Evolutionary conservation across 2,329 filamentous ascomycete genomes (phyloP), one percentile per base, ranked within the genome.

Genomic region (Fusarium multiceps): DNA sequence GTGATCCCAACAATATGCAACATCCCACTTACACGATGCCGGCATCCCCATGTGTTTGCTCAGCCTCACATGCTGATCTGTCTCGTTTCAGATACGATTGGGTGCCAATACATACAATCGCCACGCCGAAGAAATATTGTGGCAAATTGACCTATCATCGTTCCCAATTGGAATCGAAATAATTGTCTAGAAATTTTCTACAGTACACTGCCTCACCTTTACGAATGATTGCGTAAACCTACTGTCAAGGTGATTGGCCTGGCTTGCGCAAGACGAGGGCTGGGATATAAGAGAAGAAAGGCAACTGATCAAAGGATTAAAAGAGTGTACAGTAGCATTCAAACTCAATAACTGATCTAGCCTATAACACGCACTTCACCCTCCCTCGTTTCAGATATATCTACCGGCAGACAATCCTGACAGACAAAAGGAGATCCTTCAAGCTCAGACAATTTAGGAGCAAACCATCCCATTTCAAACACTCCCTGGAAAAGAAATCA

Each of bases 361-460:
- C 21, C 21, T 13, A 48, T 51, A 23, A 46, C 23, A 28, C 23
- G 4, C 45, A 46, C 25, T 21, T 28, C 40, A 13, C 34, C 27
- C 16, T 43, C 43, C 14, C 47, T 20, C 41, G 48, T 68, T 67
- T 67, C 57, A 51, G 45, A 56, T 47, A 66, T 21, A 12, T 57
- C 21, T 14, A 63, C 23, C 34, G 42, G 25, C 27, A 41, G 23
- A 30, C 11, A 37, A n/a, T 11, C 27, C 34, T 32, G 43, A 23
- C 25, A 51, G 49, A 46, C 21, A 63, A 58, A 28, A 28, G 25
- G 27, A 57, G 34, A 28, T 11, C 28, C 8, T 42, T 42, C 16
- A 21, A 25, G 20, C 63, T 57, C 57, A 41, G 23, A 46, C 64
- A 68, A 40, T 63, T 40, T 63, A 32, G 47, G 37, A 55, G 32